Percentiles rank a stretch among this genome's conserved stretches.
Conservation (phyloP, 2,329 filamentous ascomycete genomes). For the Madurella mycetomatis region DNA sequence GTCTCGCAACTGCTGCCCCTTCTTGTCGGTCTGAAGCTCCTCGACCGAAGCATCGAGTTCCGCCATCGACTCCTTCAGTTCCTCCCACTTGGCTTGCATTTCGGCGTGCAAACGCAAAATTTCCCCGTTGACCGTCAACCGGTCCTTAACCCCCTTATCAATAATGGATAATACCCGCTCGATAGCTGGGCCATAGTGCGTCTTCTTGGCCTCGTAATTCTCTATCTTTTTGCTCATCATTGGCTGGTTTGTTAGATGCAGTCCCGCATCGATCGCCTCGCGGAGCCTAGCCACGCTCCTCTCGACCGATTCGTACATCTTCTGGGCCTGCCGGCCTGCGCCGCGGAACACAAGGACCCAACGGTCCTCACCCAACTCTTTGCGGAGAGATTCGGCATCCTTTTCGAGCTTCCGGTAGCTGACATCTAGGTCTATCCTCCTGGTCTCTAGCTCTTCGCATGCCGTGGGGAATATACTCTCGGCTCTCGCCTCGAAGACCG, state of each 20-base stretch:
- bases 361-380: slow-evolving; percentile 89
- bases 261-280: slow-evolving; percentile 70
- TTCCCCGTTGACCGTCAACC: slow-evolving; percentile 95
- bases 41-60: slow-evolving; percentile 73
- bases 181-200: slow-evolving; percentile 89
- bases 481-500: slow-evolving; percentile 77
- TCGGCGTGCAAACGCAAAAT: slow-evolving; percentile 82
- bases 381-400: slow-evolving; percentile 82
- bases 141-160: slow-evolving; percentile 89
- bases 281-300: slow-evolving; percentile 77
- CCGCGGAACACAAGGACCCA: slow-evolving; percentile 96
- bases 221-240: slow-evolving; percentile 78
- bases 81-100: slow-evolving; percentile 76
- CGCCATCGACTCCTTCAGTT: slow-evolving; percentile 69
- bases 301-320: slow-evolving; percentile 95
- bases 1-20: slow-evolving; percentile 75
- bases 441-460: slow-evolving; percentile 79
- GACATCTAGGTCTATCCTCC: slow-evolving; percentile 70
- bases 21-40: slow-evolving; percentile 60
- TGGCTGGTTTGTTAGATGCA: slow-evolving; percentile 67
- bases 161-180: slow-evolving; percentile 88
- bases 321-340: slow-evolving; percentile 84
- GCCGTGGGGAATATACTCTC: slow-evolving; percentile 79
- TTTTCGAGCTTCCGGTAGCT: slow-evolving; percentile 83
- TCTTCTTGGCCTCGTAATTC: slow-evolving; percentile 91